phyloP scores from a whole-genome alignment of 1,284 basidiomycete genomes.

The Tylopilus sp. region DNA sequence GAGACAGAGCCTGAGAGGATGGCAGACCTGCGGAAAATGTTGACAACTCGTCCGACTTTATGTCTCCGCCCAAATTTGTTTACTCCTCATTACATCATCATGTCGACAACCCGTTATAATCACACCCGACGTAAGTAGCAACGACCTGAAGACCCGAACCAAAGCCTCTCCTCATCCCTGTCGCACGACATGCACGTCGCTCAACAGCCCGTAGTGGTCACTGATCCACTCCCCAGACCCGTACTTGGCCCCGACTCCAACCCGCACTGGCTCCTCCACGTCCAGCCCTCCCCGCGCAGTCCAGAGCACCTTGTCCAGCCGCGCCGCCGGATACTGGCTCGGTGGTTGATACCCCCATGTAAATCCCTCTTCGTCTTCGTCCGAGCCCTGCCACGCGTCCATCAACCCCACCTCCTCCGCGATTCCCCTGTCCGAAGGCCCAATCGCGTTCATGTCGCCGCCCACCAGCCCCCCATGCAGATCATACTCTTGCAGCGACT shows the following conservation, averaged over 20 bases:
- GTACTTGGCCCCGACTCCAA: conserved; percentile 52
- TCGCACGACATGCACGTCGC: conserved; percentile 39
- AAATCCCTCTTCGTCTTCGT: conserved; percentile 41
- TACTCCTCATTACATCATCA: conserved; percentile 8
- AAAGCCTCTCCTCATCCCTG: conserved; percentile 11
- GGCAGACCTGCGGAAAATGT: conserved; percentile 17
- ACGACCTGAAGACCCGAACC: not conserved
- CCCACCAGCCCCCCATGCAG: conserved; percentile 56
- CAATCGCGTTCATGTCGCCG: conserved; percentile 70
- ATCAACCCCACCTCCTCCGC: conserved; percentile 43
- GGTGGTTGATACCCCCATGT: conserved; percentile 68
- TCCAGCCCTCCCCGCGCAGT: conserved; percentile 42
- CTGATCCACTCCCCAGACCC: conserved; percentile 49
- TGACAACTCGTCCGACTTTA: conserved; percentile 19
- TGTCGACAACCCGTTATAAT: conserved; percentile 11
- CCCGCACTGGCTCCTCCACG: conserved; percentile 47
- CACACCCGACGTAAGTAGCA: too few relatives aligned
- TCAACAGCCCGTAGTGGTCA: conserved; percentile 61
- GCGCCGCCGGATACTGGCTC: conserved; percentile 41
- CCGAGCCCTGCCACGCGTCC: conserved; percentile 51
- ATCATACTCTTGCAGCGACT: conserved; percentile 43
- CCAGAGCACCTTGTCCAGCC: conserved; percentile 67
- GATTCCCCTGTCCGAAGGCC: conserved; percentile 40
- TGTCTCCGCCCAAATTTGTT: conserved; percentile 33
- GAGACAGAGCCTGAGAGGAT: not conserved